Base-by-base conservation (phyloP, 116 monocot species). In the Trichopus zeylanicus region DNA sequence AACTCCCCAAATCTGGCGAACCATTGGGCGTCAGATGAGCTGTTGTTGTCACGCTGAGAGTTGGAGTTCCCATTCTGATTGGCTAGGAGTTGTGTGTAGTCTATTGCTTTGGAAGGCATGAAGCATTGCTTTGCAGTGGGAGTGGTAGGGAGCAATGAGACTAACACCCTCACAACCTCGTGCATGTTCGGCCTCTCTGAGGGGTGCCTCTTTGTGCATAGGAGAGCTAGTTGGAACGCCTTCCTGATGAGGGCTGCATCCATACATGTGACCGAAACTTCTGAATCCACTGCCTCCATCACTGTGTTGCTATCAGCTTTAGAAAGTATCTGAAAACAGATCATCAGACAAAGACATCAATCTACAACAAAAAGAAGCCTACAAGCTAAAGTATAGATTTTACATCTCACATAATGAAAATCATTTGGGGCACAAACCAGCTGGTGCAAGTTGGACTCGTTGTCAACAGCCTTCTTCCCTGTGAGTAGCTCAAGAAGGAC, bases 301-400 rank as follows among this genome's bases (percentile, higher is more conserved):
- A 97, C 87, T 0, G 97, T 97, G 77, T 97, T 87, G 73, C 91
- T 78, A 52, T 91, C 88, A 49, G 87, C 87, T 66, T 77, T 97
- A 0, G 82, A 79, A 4, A 91, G 67, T 57, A 97, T 97, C 97
- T 92, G 66, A 24, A 55, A n/a, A 24, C 28, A 11, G 46, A 10
- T 0, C 18, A 51, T 37, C 42, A 49, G 23, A 49, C 22, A 0
- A 0, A 49, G 19, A 9, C 23, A 24, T 49, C 8, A 0, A 49
- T n/a, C n/a, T n/a, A n/a, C n/a, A n/a, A n/a, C n/a, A n/a, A n/a
- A n/a, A n/a, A n/a, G n/a, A n/a, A n/a, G n/a, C n/a, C n/a, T n/a
- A n/a, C n/a, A n/a, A n/a, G n/a, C n/a, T n/a, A n/a, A n/a, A n/a
- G n/a, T 8, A 28, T 53, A 26, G 26, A 53, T 53, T 10, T 3